Percentiles rank a stretch among this genome's conserved stretches.
phyloP scores from a whole-genome alignment of 768 basidiomycete genomes.

The Boletus rubroflammeus region DNA sequence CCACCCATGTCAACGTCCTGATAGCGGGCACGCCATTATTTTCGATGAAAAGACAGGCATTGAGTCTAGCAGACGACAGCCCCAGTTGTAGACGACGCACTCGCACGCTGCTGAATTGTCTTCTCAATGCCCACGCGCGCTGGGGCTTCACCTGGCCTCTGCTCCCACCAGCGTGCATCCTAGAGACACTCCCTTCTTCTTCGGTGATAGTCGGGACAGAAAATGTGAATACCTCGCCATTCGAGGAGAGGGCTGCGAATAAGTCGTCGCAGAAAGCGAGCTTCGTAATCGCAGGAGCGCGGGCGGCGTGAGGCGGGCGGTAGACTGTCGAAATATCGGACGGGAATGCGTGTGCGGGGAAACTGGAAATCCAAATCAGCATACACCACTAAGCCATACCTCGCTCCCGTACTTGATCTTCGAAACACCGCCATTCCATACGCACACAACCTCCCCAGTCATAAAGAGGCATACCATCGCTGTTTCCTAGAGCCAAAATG shows the following conservation, averaged over 20 bases:
- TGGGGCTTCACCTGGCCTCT: slow-evolving; percentile 62
- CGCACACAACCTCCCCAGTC: slow-evolving; percentile 78
- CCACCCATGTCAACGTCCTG: slow-evolving; percentile 87
- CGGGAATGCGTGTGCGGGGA: slow-evolving; percentile 75
- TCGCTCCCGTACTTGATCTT: slow-evolving; percentile 59
- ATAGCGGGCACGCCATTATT: neutral
- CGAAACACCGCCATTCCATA: slow-evolving; percentile 72
- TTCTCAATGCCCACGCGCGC: slow-evolving; percentile 85
- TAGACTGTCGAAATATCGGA: slow-evolving; percentile 67
- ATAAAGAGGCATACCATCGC: slow-evolving; percentile 79
- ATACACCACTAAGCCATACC: neutral
- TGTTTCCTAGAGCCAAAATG: slow-evolving; percentile 54
- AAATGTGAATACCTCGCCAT: slow-evolving; percentile 93
- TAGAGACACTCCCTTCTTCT: slow-evolving; percentile 14
- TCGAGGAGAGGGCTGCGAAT: slow-evolving; percentile 78
- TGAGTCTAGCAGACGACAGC: neutral
- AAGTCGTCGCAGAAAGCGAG: slow-evolving; percentile 73
- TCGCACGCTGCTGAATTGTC: slow-evolving; percentile 80
- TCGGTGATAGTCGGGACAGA: slow-evolving; percentile 39
- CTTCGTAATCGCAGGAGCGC: slow-evolving; percentile 71
- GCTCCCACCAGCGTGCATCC: slow-evolving; percentile 15
- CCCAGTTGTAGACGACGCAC: slow-evolving; percentile 35
- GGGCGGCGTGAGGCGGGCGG: slow-evolving; percentile 73
- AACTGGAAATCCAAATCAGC: slow-evolving; percentile 38
- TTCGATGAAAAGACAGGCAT: neutral